Evolutionary conservation across 805 yeast genomes (phyloP), one percentile per base, ranked within the genome.

Genomic region (Maudiozyma saulgeensis): DNA sequence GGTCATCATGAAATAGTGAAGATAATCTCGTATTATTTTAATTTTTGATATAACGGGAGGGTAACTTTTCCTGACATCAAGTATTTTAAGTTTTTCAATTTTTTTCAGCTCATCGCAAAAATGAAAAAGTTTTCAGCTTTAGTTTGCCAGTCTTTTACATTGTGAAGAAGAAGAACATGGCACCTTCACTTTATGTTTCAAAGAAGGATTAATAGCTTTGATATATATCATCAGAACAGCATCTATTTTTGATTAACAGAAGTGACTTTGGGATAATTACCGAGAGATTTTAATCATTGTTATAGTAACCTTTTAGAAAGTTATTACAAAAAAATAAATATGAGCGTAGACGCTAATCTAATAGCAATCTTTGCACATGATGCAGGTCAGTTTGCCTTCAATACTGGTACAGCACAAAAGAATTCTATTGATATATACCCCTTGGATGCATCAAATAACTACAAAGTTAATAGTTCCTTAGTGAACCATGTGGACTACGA

Each of bases 401-500:
- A 59, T 56, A 66, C 56, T 31, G 68, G 48, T 54, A 48, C 57
- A 7, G 65, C 54, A 52, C 72, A 49, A 58, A 69, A 59, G 56
- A 64, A 48, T 63, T 63, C 56, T 42, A 62, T 66, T 28, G 67
- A 64, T 49, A 52, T 66, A 6, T 66, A 66, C 44, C 68, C 69
- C 28, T 49, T 66, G 46, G 65, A 62, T 51, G 46, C 56, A 3
- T 39, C 56, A 3, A 57, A 56, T 16, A 51, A 57, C 13, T 62
- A 59, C 43, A 50, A 52, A 26, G 57, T 63, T 5, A 63, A 58
- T 28, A 66, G 67, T 51, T 62, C 68, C 5, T 51, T 59, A 18
- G 66, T 63, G 2, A 54, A 51, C 41, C 61, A 57, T 31, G 53
- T 66, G 4, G 67, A 63, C 42, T 66, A 66, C 46, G 69, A 66